Evolutionary conservation across 495 filamentous ascomycete species (phyloP).

Genomic region (Jackrogersella multiformis): DNA sequence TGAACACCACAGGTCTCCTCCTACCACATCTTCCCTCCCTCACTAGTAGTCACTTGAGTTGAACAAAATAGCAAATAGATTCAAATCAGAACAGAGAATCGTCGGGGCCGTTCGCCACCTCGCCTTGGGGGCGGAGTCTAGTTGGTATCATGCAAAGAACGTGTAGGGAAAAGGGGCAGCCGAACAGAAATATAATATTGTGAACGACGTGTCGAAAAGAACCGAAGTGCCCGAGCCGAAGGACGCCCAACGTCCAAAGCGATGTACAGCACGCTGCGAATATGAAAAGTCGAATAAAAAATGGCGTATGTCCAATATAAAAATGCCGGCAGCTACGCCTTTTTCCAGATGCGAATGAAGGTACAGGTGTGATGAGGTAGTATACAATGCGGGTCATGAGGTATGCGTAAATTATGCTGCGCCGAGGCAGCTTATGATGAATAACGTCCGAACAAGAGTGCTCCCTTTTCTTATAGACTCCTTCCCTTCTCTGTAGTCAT

Average conservation of each 20-base stretch:
- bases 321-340: slow-evolving; percentile 40
- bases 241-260: slow-evolving; percentile 35
- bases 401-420: slow-evolving; percentile 27
- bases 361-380: slow-evolving; percentile 18
- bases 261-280: slow-evolving; percentile 38
- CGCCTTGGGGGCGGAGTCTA: slow-evolving; percentile 24
- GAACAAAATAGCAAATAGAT: slow-evolving; percentile 10
- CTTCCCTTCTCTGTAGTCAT: slow-evolving; percentile 11
- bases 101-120: slow-evolving; percentile 14
- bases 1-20: background rate
- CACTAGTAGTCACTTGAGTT: slow-evolving; percentile 4
- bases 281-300: slow-evolving; percentile 29
- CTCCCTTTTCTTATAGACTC: slow-evolving; percentile 15
- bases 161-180: slow-evolving; percentile 30
- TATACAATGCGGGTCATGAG: slow-evolving; percentile 20
- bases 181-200: slow-evolving; percentile 13
- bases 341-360: slow-evolving; percentile 37
- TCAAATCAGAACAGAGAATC: slow-evolving; percentile 15
- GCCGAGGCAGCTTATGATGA: slow-evolving; percentile 29
- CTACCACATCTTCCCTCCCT: background rate
- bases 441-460: slow-evolving; percentile 18
- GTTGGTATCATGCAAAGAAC: slow-evolving; percentile 43
- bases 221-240: slow-evolving; percentile 10
- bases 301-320: slow-evolving; percentile 34
- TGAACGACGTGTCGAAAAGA: slow-evolving; percentile 19